Conservation (phyloP, 2,329 filamentous ascomycete species). For the Cladophialophora psammophila region DNA sequence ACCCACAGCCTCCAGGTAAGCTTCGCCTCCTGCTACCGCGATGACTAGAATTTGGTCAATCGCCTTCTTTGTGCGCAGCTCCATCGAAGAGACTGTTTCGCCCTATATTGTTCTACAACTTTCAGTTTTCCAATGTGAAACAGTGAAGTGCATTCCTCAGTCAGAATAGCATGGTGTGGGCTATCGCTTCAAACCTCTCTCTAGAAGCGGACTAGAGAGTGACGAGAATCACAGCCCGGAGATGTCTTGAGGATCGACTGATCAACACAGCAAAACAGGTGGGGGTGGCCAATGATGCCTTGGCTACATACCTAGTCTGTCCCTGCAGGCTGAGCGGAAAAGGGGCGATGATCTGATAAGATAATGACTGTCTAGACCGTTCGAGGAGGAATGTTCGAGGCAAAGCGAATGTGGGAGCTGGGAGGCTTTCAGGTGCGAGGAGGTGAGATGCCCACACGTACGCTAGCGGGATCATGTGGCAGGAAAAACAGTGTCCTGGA, state of each 20-base stretch:
- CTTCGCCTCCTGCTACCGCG: neutral
- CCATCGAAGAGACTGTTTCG: neutral
- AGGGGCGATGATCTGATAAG: conserved; percentile 7
- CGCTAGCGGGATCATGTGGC: neutral
- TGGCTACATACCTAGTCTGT: neutral
- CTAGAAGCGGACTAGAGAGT: neutral
- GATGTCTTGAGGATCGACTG: neutral
- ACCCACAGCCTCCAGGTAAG: neutral
- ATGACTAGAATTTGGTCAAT: neutral
- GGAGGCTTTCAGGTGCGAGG: no score
- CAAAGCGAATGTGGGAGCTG: neutral
- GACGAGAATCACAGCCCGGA: neutral
- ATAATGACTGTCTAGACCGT: neutral
- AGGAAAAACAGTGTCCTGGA: neutral
- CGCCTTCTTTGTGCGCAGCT: neutral
- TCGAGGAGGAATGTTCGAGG: neutral
- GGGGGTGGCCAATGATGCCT: neutral
- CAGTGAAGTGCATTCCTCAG: neutral
- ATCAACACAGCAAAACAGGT: neutral
- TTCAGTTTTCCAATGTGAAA: neutral
- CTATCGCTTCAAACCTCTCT: neutral
- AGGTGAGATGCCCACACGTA: neutral
- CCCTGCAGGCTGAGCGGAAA: conserved; percentile 6
- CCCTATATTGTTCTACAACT: neutral
- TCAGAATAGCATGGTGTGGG: neutral